Evolutionary conservation across 202 grass and related monocot genomes (phyloP).

Genomic region (Saccharum hybrid): DNA sequence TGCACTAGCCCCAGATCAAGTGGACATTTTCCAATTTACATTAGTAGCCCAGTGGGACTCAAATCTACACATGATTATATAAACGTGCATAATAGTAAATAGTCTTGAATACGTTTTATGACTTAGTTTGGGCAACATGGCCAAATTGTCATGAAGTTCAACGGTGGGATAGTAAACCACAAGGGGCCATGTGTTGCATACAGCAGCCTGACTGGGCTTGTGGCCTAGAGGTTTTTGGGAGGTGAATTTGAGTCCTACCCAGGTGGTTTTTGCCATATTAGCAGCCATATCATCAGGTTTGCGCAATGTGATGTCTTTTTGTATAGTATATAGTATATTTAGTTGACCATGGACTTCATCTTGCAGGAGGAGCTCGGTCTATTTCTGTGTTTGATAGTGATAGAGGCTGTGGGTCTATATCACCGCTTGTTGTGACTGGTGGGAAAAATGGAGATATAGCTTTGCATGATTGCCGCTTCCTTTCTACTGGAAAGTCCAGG

Average conservation of each 20-base stretch:
- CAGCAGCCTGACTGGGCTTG: background rate
- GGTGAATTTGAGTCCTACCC: background rate
- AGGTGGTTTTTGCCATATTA: conserved; percentile 3
- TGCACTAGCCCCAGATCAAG: background rate
- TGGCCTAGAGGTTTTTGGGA: background rate
- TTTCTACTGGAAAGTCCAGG: conserved; percentile 79
- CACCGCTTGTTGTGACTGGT: conserved; percentile 82
- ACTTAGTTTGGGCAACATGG: background rate
- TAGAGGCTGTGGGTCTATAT: conserved; percentile 74
- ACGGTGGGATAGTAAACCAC: background rate
- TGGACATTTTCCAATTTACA: background rate
- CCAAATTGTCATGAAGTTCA: background rate
- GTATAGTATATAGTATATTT: conserved; percentile 40
- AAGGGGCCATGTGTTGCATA: background rate
- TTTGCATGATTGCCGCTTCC: conserved; percentile 87
- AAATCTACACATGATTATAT: background rate
- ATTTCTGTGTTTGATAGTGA: conserved; percentile 79
- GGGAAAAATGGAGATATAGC: conserved; percentile 88
- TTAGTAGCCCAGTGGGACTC: background rate
- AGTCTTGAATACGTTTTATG: background rate
- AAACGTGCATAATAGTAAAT: background rate
- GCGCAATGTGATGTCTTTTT: background rate
- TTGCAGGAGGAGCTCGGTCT: conserved; percentile 87
- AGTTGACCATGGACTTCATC: conserved; percentile 47
- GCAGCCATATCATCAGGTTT: background rate